These are phyloP conservation scores for Paramecium caudatum DNA, from an alignment of 73 alveolate species.

Conservation along the genomic window DNA sequence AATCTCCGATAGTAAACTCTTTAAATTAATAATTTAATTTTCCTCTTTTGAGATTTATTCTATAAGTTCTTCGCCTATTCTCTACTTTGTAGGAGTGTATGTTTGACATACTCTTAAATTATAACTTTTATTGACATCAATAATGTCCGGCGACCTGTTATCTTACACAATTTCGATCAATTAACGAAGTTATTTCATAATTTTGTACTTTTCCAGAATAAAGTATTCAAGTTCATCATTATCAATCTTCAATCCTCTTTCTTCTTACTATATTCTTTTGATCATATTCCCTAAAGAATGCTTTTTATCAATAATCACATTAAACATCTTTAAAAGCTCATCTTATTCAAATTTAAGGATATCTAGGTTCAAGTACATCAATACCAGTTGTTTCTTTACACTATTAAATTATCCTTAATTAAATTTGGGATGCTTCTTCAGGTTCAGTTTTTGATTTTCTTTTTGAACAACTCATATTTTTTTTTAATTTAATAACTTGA, in stretches of 20 bases:
- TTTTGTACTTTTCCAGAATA: background rate
- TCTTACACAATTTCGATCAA: background rate
- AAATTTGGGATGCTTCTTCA: too few species aligned
- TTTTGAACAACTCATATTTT: too few species aligned
- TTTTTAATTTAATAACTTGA: too few species aligned
- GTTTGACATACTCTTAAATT: background rate
- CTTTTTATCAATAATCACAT: background rate
- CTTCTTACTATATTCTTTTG: background rate
- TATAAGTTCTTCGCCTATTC: background rate
- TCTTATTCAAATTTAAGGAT: slow-evolving; percentile 23
- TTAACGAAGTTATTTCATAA: background rate
- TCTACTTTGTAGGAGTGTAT: slow-evolving; percentile 22
- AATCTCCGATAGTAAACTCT: background rate
- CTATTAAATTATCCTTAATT: too few species aligned
- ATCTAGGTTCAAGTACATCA: too few species aligned
- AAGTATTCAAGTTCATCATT: slow-evolving; percentile 34
- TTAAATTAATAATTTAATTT: background rate
- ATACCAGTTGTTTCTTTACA: too few species aligned
- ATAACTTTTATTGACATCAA: background rate
- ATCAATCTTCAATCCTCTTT: slow-evolving; percentile 36
- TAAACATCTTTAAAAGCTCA: slow-evolving; percentile 11
- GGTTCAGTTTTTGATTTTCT: too few species aligned
- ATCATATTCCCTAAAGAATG: background rate
- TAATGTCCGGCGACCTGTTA: too few species aligned
- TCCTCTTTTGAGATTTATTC: background rate